Percentiles rank a stretch among this genome's conserved stretches.
Conservation (phyloP, 768 basidiomycete genomes). For the Russula vinacea region DNA sequence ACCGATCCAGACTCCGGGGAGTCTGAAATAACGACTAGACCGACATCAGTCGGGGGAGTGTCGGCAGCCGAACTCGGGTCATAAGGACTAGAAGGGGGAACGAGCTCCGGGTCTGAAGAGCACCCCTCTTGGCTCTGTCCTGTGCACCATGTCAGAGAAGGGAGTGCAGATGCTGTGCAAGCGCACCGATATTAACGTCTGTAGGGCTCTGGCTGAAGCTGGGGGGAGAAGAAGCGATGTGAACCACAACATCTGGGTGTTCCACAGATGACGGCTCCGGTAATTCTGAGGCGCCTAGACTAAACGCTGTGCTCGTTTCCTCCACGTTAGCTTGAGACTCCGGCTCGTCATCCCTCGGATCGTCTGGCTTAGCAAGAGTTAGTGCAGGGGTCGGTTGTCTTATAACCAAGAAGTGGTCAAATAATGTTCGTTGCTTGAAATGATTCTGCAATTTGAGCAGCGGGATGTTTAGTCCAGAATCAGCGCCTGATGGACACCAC, state of each 20-base stretch:
- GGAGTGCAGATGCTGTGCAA: neutral
- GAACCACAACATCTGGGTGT: neutral
- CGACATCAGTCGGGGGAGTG: slow-evolving; percentile 1
- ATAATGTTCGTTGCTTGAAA: slow-evolving; percentile 34
- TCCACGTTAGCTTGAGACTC: neutral
- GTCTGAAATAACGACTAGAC: neutral
- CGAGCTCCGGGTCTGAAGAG: neutral
- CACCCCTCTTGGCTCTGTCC: slow-evolving; percentile 8
- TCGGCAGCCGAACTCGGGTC: neutral
- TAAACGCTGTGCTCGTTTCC: neutral
- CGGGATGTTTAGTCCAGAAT: neutral
- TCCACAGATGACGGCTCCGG: neutral
- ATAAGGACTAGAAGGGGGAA: slow-evolving; percentile 9
- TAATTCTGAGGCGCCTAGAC: neutral
- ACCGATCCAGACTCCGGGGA: neutral
- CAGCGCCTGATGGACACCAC: neutral
- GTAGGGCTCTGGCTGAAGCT: neutral
- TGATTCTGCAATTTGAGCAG: slow-evolving; percentile 9
- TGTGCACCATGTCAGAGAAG: slow-evolving; percentile 6
- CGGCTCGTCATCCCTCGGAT: neutral
- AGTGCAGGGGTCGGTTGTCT: slow-evolving; percentile 1
- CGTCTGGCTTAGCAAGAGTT: neutral
- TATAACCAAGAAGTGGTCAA: slow-evolving; percentile 19
- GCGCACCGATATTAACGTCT: slow-evolving; percentile 18
- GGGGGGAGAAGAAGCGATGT: neutral